Conservation (phyloP, 257 asterid genomes). For the Thymus quinquecostatus region DNA sequence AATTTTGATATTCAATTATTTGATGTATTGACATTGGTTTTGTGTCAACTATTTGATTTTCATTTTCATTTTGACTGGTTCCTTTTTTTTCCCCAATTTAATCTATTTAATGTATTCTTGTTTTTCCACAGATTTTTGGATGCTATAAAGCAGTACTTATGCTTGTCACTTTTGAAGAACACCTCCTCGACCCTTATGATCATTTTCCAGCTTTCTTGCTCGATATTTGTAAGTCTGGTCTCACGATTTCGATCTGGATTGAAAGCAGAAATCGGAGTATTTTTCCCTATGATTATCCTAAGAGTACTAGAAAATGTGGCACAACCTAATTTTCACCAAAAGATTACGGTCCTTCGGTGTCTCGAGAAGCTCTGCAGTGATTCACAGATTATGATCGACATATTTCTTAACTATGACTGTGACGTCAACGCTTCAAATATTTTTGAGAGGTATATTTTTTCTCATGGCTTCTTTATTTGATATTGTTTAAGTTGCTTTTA, state of each 20-base stretch:
- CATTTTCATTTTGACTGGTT: slow-evolving; percentile 5
- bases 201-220: slow-evolving; percentile 98
- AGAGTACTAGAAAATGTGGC: slow-evolving; percentile 92
- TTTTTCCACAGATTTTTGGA: slow-evolving; percentile 81
- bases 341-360: slow-evolving; percentile 95
- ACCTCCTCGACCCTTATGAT: slow-evolving; percentile 93
- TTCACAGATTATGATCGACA: slow-evolving; percentile 96
- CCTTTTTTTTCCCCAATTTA: slow-evolving; percentile 17
- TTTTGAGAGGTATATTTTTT: slow-evolving; percentile 78
- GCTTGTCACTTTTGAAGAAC: slow-evolving; percentile 95
- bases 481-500: slow-evolving; percentile 22
- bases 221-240: slow-evolving; percentile 92
- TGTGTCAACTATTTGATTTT: background rate
- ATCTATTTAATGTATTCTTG: slow-evolving; percentile 23
- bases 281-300: slow-evolving; percentile 97
- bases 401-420: slow-evolving; percentile 97
- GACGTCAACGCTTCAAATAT: slow-evolving; percentile 99
- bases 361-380: slow-evolving; percentile 89
- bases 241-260: slow-evolving; percentile 97
- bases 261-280: slow-evolving; percentile 97
- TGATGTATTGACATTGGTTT: slow-evolving; percentile 16
- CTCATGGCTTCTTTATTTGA: slow-evolving; percentile 21
- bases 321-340: slow-evolving; percentile 97
- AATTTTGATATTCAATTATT: background rate
- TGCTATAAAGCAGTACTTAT: slow-evolving; percentile 97